Percentiles rank a stretch among this genome's conserved stretches.
These are phyloP conservation scores for Penicillium rolfsii DNA, from an alignment of 2,329 filamentous ascomycete genomes.

Conservation along the genomic window DNA sequence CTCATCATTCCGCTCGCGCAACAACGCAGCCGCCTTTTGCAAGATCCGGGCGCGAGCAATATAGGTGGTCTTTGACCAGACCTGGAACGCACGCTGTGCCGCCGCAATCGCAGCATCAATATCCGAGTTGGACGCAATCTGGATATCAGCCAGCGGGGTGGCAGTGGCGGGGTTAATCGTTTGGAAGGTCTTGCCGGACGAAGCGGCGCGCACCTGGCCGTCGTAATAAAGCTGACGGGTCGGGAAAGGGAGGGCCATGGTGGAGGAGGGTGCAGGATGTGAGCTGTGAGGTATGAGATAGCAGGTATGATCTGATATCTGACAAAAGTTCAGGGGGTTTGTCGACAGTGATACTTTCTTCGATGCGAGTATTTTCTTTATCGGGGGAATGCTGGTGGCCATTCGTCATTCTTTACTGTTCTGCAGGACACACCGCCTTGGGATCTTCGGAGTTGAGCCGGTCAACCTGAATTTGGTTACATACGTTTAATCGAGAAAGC, in stretches of 20 bases:
- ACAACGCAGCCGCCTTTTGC: constrained; percentile 71
- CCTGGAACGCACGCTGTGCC: constrained; percentile 70
- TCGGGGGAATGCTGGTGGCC: not conserved
- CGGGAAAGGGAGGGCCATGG: constrained; percentile 47
- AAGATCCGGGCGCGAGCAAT: constrained; percentile 76
- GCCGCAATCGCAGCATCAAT: constrained; percentile 73
- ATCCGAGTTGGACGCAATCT: constrained; percentile 67
- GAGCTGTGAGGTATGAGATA: no score
- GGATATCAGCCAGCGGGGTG: constrained; percentile 69
- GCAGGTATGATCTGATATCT: not conserved
- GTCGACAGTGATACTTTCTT: not conserved
- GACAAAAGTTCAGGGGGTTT: not conserved
- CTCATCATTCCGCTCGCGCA: constrained; percentile 76
- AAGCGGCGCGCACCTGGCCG: constrained; percentile 67
- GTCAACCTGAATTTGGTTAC: not conserved
- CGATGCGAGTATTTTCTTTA: not conserved
- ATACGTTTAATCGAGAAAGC: not conserved
- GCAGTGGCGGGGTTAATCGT: constrained; percentile 75
- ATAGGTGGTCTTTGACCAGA: constrained; percentile 77
- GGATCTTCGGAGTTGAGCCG: not conserved
- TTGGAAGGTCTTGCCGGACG: constrained; percentile 66
- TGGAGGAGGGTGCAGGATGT: not conserved
- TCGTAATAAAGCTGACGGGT: constrained; percentile 73
- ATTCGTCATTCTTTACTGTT: not conserved
- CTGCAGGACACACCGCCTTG: constrained; percentile 1